These are phyloP conservation scores for Plectosphaerella sp. DNA, from an alignment of 2,329 filamentous ascomycete genomes.

Conservation along the genomic window DNA sequence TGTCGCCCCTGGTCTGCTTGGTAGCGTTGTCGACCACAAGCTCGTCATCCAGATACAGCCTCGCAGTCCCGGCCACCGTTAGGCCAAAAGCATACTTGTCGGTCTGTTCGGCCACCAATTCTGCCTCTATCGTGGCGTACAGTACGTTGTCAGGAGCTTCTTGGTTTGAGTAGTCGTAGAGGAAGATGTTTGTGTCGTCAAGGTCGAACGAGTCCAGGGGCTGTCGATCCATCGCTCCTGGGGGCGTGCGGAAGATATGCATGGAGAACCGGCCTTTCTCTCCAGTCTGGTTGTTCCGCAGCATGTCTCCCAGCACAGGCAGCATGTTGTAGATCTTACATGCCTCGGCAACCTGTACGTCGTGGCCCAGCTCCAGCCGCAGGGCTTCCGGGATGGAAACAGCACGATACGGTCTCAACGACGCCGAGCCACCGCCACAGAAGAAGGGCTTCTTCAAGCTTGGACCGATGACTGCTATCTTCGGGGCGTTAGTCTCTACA, in stretches of 20 bases:
- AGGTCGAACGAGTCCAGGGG: constrained; percentile 15
- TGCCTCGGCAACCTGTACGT: constrained; percentile 17
- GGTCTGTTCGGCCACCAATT: constrained; percentile 13
- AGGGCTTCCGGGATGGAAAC: constrained; percentile 24
- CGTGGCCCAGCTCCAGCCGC: constrained; percentile 9
- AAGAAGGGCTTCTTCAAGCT: constrained; percentile 37
- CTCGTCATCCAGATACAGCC: constrained; percentile 27
- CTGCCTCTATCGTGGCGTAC: constrained; percentile 22
- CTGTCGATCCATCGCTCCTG: not conserved
- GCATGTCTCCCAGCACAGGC: constrained; percentile 20
- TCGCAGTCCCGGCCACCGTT: constrained; percentile 16
- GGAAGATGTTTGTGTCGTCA: constrained; percentile 16
- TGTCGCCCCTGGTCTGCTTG: constrained; percentile 34
- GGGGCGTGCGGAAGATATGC: not conserved
- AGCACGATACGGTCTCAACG: constrained; percentile 23
- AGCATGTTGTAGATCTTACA: constrained; percentile 25
- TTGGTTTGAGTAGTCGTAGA: constrained; percentile 19
- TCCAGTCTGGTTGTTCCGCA: constrained; percentile 7
- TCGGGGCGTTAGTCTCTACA: not conserved
- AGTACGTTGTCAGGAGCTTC: constrained; percentile 19
- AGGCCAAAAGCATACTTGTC: constrained; percentile 20
- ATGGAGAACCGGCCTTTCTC: not conserved
- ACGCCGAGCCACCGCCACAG: constrained; percentile 27
- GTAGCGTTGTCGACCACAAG: constrained; percentile 39
- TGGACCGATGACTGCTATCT: constrained; percentile 48